Evolutionary conservation across 345 rosid species (phyloP), one percentile per base, ranked within the genome.

Genomic region (Stellera chamaejasme): DNA sequence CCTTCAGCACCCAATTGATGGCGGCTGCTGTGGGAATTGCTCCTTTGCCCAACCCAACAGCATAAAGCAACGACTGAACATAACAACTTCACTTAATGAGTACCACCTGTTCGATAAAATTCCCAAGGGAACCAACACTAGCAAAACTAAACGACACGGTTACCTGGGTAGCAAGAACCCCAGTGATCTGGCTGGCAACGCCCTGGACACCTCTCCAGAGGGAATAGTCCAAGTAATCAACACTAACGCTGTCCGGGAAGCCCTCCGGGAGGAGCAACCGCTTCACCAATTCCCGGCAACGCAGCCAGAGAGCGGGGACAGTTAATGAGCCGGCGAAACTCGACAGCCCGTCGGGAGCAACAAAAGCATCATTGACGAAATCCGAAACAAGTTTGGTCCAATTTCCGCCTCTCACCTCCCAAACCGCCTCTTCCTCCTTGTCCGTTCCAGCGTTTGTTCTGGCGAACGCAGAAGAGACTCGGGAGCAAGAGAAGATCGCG

Each of bases 131-230:
- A 55, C 32, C 27, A 48, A 41, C 43, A 45, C 45, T 16, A 55
- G 11, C 10, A 63, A 54, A 44, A 41, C 25, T 56, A 11, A 11
- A 25, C 43, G 50, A 52, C 49, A n/a, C 15, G 2, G 3, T 7
- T 67, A 91, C 98, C 88, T 92, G 97, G 39, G 99, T 89, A 45
- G 99, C 96, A 53, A 93, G 95, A 54, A 93, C 97, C 13, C 94
- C 88, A 46, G 88, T 93, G 55, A 93, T 67, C 76, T 93, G 99
- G 68, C 94, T 85, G 36, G 97, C 97, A 13, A 93, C 71, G 1
- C 99, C 99, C 70, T 93, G 97, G 27, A 93, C 83, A 13, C 89
- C 94, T 60, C 97, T 79, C 99, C 99, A 89, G 45, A 89, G 97
- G 69, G 96, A 81, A 61, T 88, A 93, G 39, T 86, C 91, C 55